Conservation (phyloP, 2,329 filamentous ascomycete genomes). For the Fusarium succisae region DNA sequence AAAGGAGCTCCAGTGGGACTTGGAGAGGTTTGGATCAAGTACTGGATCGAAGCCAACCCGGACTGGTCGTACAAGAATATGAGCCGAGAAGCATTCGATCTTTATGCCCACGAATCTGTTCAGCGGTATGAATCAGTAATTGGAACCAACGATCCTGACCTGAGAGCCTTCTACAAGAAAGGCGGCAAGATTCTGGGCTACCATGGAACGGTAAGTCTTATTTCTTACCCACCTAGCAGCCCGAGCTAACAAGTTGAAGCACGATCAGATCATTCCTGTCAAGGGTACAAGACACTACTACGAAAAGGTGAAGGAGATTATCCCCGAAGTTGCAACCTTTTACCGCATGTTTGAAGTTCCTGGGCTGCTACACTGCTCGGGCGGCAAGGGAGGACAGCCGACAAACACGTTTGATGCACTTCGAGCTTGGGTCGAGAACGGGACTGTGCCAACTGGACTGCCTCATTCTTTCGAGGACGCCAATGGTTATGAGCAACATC, state of each 20-base stretch:
- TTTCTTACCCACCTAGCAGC: neutral
- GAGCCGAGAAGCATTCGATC: neutral
- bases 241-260: conserved; percentile 4
- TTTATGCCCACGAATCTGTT: neutral
- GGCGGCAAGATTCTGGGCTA: conserved; percentile 28
- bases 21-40: neutral
- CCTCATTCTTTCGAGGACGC: neutral
- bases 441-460: conserved; percentile 35
- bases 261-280: conserved; percentile 28
- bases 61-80: neutral
- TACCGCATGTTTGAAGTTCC: conserved; percentile 48
- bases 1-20: neutral
- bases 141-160: conserved; percentile 2
- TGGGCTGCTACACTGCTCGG: conserved; percentile 47
- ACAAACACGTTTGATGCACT: conserved; percentile 38
- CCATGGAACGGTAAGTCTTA: conserved; percentile 15
- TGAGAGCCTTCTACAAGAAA: conserved; percentile 10
- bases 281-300: conserved; percentile 42
- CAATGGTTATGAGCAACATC: neutral
- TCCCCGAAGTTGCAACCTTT: conserved; percentile 38
- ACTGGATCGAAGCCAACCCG: neutral
- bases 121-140: neutral
- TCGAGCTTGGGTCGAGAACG: conserved; percentile 46
- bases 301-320: conserved; percentile 25
- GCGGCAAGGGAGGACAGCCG: conserved; percentile 38